Base-by-base conservation (phyloP, 2,329 filamentous ascomycete species). In the Cercospora beticola region DNA sequence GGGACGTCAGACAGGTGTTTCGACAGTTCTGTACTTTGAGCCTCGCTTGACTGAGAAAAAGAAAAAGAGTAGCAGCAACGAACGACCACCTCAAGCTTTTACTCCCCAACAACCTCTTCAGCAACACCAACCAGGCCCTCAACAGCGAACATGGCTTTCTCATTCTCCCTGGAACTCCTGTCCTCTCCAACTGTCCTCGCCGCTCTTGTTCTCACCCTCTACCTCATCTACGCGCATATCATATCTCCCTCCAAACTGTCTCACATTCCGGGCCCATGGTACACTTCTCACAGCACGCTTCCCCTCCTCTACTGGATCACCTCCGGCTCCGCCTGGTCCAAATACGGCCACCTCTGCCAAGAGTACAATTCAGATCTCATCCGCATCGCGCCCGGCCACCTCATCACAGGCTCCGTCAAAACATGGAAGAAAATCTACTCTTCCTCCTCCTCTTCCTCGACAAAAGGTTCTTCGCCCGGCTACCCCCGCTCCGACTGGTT, bases 401-500 rank as follows among this genome's bases (percentile, higher is more conserved):
- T 67, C 60, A 58, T 63, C 36, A 67, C 65, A 33, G 52, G 59
- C 46, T 67, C 65, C 4, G 65, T 61, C 18, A 64, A 52, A n/a
- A 49, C 52, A 49, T 67, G 60, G 58, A 67, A 64, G 65, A 67
- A 67, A 18, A 67, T 67, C 46, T 63, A 67, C 18, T 59, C 56
- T 36, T 59, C 56, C 6, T 59, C 56, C n/a, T 33, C 56, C 9
- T 21, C 56, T 23, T 23, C 31, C 16, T n/a, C 56, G 3, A 18
- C 54, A 3, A 12, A 18, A 3, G 16, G 16, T 6, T 36, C 56
- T 8, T 14, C 28, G 2, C 23, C 23, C 16, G 33, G 40, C 21
- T 67, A 67, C 26, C 60, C 54, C 28, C 59, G 65, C 23, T 67
- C 65, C n/a, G 65, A 67, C 43, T 69, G 64, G 68, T 67, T 64